phyloP scores from a whole-genome alignment of 192 early-diverging fungal species.

The Spizellomyces punctatus region DNA sequence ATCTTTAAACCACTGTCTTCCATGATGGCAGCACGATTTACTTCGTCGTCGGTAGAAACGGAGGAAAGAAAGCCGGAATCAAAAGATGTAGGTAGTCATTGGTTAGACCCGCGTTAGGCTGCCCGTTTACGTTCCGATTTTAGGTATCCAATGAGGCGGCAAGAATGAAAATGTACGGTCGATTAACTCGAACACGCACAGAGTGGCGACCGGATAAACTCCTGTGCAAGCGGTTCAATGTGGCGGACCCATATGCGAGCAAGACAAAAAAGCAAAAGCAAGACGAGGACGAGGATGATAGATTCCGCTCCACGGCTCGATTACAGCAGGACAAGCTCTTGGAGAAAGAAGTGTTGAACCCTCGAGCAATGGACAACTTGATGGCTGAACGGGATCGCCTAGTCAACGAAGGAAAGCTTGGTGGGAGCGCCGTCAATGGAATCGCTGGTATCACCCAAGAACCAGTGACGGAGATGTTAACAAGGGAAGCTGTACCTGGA shows the following conservation, averaged over 20 bases:
- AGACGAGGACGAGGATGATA: slow-evolving; percentile 28
- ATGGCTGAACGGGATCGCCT: slow-evolving; percentile 37
- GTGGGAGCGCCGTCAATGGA: not conserved
- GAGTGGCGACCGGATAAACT: slow-evolving; percentile 70
- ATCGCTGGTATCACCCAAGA: not conserved
- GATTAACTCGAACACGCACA: slow-evolving; percentile 54
- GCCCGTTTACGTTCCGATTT: not conserved
- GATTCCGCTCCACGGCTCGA: slow-evolving; percentile 7
- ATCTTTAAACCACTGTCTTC: slow-evolving; percentile 72
- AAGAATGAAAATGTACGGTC: slow-evolving; percentile 65
- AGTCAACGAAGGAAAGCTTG: slow-evolving; percentile 16
- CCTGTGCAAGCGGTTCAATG: slow-evolving; percentile 78
- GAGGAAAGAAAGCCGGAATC: slow-evolving; percentile 8
- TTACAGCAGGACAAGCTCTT: slow-evolving; percentile 10
- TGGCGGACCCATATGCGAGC: slow-evolving; percentile 68
- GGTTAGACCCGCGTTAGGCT: not conserved
- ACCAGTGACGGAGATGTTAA: slow-evolving; percentile 16
- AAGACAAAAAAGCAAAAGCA: slow-evolving; percentile 19
- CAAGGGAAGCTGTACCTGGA: not conserved
- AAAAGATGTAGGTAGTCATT: not conserved
- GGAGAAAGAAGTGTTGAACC: slow-evolving; percentile 45
- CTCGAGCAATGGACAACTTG: slow-evolving; percentile 42
- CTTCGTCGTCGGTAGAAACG: slow-evolving; percentile 40
- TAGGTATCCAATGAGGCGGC: slow-evolving; percentile 1
- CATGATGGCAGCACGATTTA: slow-evolving; percentile 76